Evolutionary conservation across 257 asterid genomes (phyloP), one percentile per base, ranked within the genome.

Genomic region (Lithospermum erythrorhizon): DNA sequence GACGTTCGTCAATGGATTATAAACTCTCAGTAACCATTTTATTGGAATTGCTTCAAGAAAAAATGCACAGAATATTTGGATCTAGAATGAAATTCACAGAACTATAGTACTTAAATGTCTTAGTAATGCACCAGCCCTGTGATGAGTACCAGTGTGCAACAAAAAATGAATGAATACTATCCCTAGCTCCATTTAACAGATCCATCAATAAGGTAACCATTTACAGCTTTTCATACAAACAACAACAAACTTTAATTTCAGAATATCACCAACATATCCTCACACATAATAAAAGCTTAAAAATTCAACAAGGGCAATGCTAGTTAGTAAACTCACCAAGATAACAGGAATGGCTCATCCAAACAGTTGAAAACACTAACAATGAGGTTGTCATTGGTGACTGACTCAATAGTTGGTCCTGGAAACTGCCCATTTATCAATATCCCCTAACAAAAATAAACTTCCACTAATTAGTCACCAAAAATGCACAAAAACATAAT

Each of bases 351-450:
- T 13, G 76, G 68, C 3, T 75, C 76, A 75, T 75, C 73, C 71
- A 75, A 67, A 60, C 56, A 59, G 71, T 70, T 75, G 76, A 62
- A 66, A 16, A 75, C 79, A 51, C 71, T 67, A 62, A 75, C 54
- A 20, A 75, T 70, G 68, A 75, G 53, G 63, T 75, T 75, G 21
- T 75, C 79, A 64, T 70, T 75, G n/a, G 76, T 75, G 37, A 66
- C 79, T 19, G 73, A 59, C 68, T 70, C 65, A 45, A 68, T 76
- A 15, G 54, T 29, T 27, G 77, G 71, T 16, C 72, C 72, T 11
- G 74, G 81, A 71, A 71, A 71, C 68, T 71, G 74, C 52, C 77
- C 57, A 58, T 71, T 75, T 71, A 75, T 75, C 60, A 75, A 52
- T 61, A 75, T 75, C 30, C 77, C 77, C 80, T 75, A 75, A 37